Conservation (phyloP, 257 asterid species). For the Mentha longifolia region DNA sequence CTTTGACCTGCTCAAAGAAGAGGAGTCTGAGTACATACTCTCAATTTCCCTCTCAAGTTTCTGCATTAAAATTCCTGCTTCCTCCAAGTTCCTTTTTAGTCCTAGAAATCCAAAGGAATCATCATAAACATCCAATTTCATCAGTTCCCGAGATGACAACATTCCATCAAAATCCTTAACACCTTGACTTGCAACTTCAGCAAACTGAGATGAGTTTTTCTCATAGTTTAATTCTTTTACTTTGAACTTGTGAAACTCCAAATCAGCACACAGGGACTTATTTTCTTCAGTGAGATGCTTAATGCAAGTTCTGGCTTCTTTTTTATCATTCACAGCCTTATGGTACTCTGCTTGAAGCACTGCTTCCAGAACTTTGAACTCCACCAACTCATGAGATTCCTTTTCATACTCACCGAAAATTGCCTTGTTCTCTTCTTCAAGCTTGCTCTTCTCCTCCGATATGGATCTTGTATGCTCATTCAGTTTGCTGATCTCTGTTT, state of each 20-base stretch:
- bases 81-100: conserved; percentile 60
- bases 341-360: conserved; percentile 55
- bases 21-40: conserved; percentile 52
- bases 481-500: conserved; percentile 56
- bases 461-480: conserved; percentile 42
- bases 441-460: conserved; percentile 57
- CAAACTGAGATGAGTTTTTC: conserved; percentile 37
- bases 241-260: conserved; percentile 54
- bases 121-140: conserved; percentile 37
- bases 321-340: conserved; percentile 55
- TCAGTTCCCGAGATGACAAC: conserved; percentile 37
- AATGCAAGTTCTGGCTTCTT: conserved; percentile 53
- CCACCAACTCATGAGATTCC: conserved; percentile 53
- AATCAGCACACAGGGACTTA: conserved; percentile 52
- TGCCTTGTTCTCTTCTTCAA: conserved; percentile 56
- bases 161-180: conserved; percentile 37
- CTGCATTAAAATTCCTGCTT: conserved; percentile 55
- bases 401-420: conserved; percentile 54
- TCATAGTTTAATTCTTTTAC: conserved; percentile 42
- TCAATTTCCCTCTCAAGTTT: conserved; percentile 77
- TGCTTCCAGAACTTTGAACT: conserved; percentile 45
- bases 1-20: conserved; percentile 54
- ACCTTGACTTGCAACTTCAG: conserved; percentile 43
- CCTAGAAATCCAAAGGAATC: conserved; percentile 51
- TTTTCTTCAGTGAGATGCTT: conserved; percentile 64